A percentile compares a stretch with the other conserved stretches of the same genome.
Conservation (phyloP, 106 monocot genomes). For the Posidonia australis region DNA sequence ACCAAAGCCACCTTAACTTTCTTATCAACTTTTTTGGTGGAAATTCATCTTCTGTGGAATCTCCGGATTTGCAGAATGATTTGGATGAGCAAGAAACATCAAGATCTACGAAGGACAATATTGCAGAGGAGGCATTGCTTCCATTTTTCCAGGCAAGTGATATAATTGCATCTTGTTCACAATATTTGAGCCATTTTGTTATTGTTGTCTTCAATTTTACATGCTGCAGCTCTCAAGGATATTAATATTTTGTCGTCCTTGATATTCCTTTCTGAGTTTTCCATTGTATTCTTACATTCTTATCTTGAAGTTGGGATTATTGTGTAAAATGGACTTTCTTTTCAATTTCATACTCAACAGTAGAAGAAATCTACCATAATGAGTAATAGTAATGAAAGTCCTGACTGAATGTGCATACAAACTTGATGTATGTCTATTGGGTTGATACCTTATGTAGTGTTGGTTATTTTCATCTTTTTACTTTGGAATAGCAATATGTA, state of each 20-base stretch:
- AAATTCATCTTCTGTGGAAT: constrained; percentile 15
- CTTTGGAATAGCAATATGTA: too few species aligned
- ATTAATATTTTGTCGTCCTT: not conserved
- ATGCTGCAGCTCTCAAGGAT: not conserved
- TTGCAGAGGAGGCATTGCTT: constrained; percentile 82
- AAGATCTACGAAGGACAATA: constrained; percentile 15
- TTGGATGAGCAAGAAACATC: constrained; percentile 18
- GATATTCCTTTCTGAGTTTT: not conserved
- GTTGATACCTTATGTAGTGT: too few species aligned
- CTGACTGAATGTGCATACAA: too few species aligned
- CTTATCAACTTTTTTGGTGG: constrained; percentile 66
- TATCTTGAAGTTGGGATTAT: too few species aligned
- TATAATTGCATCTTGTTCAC: not conserved
- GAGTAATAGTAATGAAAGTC: too few species aligned
- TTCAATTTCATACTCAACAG: too few species aligned
- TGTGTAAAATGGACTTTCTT: too few species aligned
- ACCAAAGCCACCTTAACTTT: constrained; percentile 88
- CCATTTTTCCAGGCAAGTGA: constrained; percentile 91
- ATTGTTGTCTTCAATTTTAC: not conserved
- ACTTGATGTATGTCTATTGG: too few species aligned
- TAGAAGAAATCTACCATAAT: too few species aligned
- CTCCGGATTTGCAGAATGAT: constrained; percentile 22
- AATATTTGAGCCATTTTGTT: not conserved
- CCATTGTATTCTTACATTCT: not conserved
- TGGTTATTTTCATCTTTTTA: too few species aligned